Conservation (phyloP, 352 stramenopile genomes). For the Elongisporangium senticosum region DNA sequence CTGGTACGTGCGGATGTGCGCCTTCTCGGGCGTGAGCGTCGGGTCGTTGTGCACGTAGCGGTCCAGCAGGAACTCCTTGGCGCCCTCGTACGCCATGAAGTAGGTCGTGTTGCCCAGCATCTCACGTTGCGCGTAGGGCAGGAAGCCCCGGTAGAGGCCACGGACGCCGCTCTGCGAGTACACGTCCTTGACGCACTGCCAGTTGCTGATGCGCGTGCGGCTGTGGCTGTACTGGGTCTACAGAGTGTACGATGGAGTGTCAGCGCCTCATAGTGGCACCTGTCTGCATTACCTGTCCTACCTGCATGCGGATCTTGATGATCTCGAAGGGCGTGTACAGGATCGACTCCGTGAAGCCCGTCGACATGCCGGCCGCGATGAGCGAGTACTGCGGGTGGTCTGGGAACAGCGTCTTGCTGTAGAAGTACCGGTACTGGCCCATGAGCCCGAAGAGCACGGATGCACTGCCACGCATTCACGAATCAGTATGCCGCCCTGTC, state of each 20-base stretch:
- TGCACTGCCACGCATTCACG: constrained; percentile 18
- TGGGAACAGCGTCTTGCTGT: constrained; percentile 52
- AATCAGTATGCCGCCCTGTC: neutral
- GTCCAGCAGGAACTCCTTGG: constrained; percentile 58
- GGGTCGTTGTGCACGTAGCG: constrained; percentile 34
- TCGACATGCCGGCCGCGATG: constrained; percentile 48
- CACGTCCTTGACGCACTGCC: constrained; percentile 62
- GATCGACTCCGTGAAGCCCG: constrained; percentile 51
- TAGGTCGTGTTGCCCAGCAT: constrained; percentile 85
- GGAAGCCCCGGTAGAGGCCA: constrained; percentile 73
- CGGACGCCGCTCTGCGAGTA: constrained; percentile 49
- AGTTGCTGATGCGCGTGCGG: constrained; percentile 62
- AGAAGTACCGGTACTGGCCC: constrained; percentile 68
- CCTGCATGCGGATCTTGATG: constrained; percentile 71
- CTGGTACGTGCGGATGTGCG: constrained; percentile 64
- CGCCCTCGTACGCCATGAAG: constrained; percentile 77
- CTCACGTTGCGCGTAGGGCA: constrained; percentile 58
- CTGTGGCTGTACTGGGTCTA: constrained; percentile 52
- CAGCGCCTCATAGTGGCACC: neutral
- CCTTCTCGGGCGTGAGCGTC: constrained; percentile 41
- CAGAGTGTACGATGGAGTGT: neutral
- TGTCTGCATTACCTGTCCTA: neutral
- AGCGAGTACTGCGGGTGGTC: constrained; percentile 47
- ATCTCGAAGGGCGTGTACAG: constrained; percentile 76
- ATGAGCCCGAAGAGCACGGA: constrained; percentile 70